Percentiles rank a stretch among this genome's conserved stretches.
These are phyloP conservation scores for Lentinula edodes DNA, from an alignment of 768 basidiomycete genomes.

Conservation along the genomic window DNA sequence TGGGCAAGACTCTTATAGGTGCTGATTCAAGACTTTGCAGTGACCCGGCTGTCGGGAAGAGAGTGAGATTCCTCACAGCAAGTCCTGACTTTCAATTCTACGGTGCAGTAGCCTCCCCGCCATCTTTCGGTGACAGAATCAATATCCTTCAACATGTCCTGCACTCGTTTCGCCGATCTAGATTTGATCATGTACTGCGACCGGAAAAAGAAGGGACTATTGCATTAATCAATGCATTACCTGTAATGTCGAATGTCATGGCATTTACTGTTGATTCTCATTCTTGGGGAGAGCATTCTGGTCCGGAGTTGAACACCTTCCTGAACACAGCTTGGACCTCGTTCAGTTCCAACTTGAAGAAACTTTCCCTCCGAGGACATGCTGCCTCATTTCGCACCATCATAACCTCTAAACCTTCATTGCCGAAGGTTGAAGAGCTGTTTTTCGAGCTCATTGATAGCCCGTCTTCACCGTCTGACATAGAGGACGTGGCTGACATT, in stretches of 20 bases:
- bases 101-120: not conserved
- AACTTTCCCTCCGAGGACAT: slow-evolving; percentile 31
- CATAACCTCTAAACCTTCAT: slow-evolving; percentile 24
- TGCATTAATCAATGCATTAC: slow-evolving; percentile 23
- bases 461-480: slow-evolving; percentile 12
- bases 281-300: slow-evolving; percentile 27
- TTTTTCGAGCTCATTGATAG: slow-evolving; percentile 35
- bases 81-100: slow-evolving; percentile 11
- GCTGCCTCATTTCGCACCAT: slow-evolving; percentile 28
- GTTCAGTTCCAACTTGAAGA: slow-evolving; percentile 30
- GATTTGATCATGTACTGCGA: slow-evolving; percentile 9
- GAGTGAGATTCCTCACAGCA: slow-evolving; percentile 16
- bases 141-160: slow-evolving; percentile 8
- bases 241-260: slow-evolving; percentile 25
- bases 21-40: slow-evolving; percentile 4
- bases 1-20: not conserved
- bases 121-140: not conserved
- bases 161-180: slow-evolving; percentile 7
- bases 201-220: slow-evolving; percentile 22
- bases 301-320: slow-evolving; percentile 24
- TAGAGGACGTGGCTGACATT: slow-evolving; percentile 16
- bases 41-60: slow-evolving; percentile 18
- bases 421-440: slow-evolving; percentile 27
- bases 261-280: slow-evolving; percentile 31
- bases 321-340: slow-evolving; percentile 32